Evolutionary conservation across 1,284 basidiomycete genomes (phyloP), one percentile per base, ranked within the genome.

Genomic region (Sparassis latifolia): DNA sequence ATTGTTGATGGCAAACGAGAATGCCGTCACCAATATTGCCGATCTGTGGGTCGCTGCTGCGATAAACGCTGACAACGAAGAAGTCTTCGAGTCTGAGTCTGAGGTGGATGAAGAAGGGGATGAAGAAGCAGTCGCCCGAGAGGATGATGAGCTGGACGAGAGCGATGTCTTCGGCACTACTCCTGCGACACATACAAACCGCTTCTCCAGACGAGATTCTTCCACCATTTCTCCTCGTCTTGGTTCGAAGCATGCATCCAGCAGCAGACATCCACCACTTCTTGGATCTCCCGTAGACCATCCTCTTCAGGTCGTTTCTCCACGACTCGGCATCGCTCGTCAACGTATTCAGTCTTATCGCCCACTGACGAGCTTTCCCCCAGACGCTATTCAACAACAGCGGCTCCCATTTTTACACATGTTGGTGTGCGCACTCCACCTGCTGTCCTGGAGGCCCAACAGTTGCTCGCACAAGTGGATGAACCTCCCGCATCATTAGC

Each of bases 1-100:
- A 55, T 67, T 96, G n/a, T 72, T 96, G 31, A 84, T 96, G 70
- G 91, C 93, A 3, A 94, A 95, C 66, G 91, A 94, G 65, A 88
- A 91, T 62, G 86, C 89, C 1, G 90, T 94, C 5, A 91, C 88
- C 46, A 88, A 86, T 55, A 88, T 96, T 57, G 87, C 90, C 3
- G 92, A 95, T 69, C 72, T 96, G 10, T 96, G 93, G 92, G 89
- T 96, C 52, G 92, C 92, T 7, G 86, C 92, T 28, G 93, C 93
- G 3, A 91, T 93, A 72, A 92, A 91, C 53, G 89, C 84, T 6
- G 92, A 94, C 59, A 89, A 89, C 58, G 87, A 90, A 55, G 81
- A 89, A 54, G 79, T 81, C 3, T 86, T 86, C 56, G 81, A 82
- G 59, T 74, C 75, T 31, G 64, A 66, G 27, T 71, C 68, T 27